These are phyloP conservation scores for Euryodendron excelsum DNA, from an alignment of 148 eudicot species.

Conservation along the genomic window DNA sequence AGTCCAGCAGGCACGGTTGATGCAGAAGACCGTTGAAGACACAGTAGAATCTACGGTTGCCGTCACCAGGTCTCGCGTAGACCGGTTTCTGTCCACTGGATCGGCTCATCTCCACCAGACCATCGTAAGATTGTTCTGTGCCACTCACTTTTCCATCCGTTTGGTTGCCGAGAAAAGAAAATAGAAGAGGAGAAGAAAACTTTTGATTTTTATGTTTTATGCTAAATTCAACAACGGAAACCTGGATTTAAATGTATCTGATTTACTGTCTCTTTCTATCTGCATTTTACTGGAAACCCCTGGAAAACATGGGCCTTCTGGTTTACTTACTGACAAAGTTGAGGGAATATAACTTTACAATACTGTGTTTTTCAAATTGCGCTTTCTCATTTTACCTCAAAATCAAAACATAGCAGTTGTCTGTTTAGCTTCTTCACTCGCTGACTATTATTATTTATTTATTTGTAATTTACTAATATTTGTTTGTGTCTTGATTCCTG, in stretches of 20 bases:
- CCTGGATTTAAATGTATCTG: too few relatives aligned
- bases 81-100: slow-evolving; percentile 57
- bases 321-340: background rate
- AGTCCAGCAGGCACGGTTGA: slow-evolving; percentile 45
- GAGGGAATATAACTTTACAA: background rate
- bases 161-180: background rate
- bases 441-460: too few relatives aligned
- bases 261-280: too few relatives aligned
- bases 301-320: background rate
- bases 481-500: too few relatives aligned
- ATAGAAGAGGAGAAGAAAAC: background rate
- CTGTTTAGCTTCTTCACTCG: too few relatives aligned
- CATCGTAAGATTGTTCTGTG: slow-evolving; percentile 31
- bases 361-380: too few relatives aligned
- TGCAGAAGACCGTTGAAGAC: slow-evolving; percentile 36
- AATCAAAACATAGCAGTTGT: too few relatives aligned
- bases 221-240: background rate
- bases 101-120: slow-evolving; percentile 67
- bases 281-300: too few relatives aligned
- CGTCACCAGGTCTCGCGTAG: slow-evolving; percentile 49
- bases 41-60: slow-evolving; percentile 44
- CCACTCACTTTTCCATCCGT: background rate
- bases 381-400: too few relatives aligned
- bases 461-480: too few relatives aligned
- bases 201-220: background rate